Conservation (phyloP, 768 basidiomycete species). For the Suillus subaureus region DNA sequence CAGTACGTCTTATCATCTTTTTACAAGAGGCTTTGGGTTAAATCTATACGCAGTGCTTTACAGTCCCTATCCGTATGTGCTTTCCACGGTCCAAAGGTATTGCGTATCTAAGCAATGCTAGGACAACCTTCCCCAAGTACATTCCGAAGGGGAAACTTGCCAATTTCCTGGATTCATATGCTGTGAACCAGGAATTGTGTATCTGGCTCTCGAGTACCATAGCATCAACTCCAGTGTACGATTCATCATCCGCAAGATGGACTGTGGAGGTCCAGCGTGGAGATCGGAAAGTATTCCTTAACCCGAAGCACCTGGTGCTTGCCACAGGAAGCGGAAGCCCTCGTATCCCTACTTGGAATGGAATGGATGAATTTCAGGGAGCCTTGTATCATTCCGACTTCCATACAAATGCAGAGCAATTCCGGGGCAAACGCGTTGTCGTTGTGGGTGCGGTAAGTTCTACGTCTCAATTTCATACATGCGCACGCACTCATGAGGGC, state of each 20-base stretch:
- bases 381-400: slow-evolving; percentile 49
- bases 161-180: slow-evolving; percentile 61
- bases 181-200: slow-evolving; percentile 53
- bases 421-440: slow-evolving; percentile 59
- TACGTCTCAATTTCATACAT: neutral
- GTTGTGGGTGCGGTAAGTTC: slow-evolving; percentile 45
- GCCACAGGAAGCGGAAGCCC: neutral
- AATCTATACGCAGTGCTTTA: slow-evolving; percentile 42
- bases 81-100: slow-evolving; percentile 39
- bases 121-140: neutral
- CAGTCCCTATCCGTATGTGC: slow-evolving; percentile 48
- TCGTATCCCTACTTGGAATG: slow-evolving; percentile 12
- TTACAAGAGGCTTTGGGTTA: neutral
- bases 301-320: neutral
- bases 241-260: neutral
- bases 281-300: neutral
- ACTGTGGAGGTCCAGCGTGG: neutral
- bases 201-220: slow-evolving; percentile 53
- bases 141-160: slow-evolving; percentile 42
- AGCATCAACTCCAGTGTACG: slow-evolving; percentile 22
- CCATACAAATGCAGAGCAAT: slow-evolving; percentile 46
- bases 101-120: neutral
- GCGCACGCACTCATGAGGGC: neutral
- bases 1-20: slow-evolving; percentile 32
- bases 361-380: slow-evolving; percentile 52